Evolutionary conservation across 768 basidiomycete genomes (phyloP), one percentile per base, ranked within the genome.

Genomic region (Suillus subaureus): DNA sequence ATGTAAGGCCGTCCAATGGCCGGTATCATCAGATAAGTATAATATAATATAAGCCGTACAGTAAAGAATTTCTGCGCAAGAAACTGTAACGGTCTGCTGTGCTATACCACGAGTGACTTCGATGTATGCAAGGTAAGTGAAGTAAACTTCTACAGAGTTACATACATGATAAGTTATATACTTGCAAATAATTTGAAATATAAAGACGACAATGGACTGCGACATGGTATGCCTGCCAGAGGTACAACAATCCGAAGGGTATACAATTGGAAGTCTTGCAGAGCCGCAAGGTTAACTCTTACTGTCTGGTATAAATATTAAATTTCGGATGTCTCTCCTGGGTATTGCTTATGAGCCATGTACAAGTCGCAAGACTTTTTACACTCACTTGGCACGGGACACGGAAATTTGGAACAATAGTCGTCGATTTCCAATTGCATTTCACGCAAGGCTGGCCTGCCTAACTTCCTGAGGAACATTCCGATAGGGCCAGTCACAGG

Each of bases 121-220:
- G 18, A 26, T 39, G 12, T 18, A 60, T 18, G 16, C 26, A 16
- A 40, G 21, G 23, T 40, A 42, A 60, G 58, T 42, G 6, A 11
- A 26, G 26, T 16, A 58, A 35, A 23, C 23, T 28, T 40, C 18
- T 60, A 18, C 58, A 31, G 39, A 12, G 26, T 21, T 31, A 28
- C 37, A 58, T 60, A 42, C 26, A 60, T 42, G 39, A 60, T 60
- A 42, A 60, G 58, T 60, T 60, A 60, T 60, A 60, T 42, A 57
- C 56, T 39, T 28, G 57, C 26, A 40, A 58, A 28, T 28, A 40
- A 9, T 13, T 21, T 26, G 31, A 21, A 60, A 28, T 21, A 26
- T 40, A 28, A 7, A 3, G 26, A 40, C 26, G 6, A 37, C 23
- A 60, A 42, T 42, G 18, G 23, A 31, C 40, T n/a, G 58, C 18